Conservation (phyloP, 257 asterid genomes). For the Solanum chiquidenum region DNA sequence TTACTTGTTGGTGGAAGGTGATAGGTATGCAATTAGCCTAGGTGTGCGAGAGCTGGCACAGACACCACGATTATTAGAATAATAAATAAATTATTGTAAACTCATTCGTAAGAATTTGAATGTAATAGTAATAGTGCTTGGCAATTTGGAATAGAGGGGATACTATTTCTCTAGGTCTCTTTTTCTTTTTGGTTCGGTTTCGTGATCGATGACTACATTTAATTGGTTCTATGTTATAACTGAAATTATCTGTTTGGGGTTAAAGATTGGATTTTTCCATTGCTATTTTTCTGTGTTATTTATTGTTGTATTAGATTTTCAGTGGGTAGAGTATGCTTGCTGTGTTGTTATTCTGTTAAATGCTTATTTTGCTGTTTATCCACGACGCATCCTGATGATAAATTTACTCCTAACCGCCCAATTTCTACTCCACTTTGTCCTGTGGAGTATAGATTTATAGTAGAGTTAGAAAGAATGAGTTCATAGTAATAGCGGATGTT, state of each 20-base stretch:
- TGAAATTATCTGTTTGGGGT: background rate
- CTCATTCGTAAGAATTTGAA: background rate
- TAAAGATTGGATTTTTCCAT: background rate
- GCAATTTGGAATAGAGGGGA: background rate
- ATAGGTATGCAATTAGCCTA: background rate
- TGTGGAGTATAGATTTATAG: background rate
- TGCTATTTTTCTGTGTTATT: background rate
- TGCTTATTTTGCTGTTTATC: background rate
- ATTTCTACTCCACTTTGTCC: background rate
- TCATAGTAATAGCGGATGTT: background rate
- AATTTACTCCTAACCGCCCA: background rate
- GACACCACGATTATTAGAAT: background rate
- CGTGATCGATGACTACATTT: background rate
- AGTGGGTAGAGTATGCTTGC: background rate
- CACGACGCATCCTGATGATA: background rate
- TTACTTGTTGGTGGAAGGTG: background rate
- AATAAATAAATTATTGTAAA: background rate
- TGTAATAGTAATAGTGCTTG: background rate
- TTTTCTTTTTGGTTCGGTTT: background rate
- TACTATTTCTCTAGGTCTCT: background rate
- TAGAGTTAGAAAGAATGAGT: background rate
- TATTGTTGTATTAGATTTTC: background rate
- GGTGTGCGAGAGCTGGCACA: background rate
- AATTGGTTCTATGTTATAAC: background rate
- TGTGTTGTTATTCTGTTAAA: background rate